Base-by-base conservation (phyloP, 495 filamentous ascomycete species). In the Annulohypoxylon stygium region DNA sequence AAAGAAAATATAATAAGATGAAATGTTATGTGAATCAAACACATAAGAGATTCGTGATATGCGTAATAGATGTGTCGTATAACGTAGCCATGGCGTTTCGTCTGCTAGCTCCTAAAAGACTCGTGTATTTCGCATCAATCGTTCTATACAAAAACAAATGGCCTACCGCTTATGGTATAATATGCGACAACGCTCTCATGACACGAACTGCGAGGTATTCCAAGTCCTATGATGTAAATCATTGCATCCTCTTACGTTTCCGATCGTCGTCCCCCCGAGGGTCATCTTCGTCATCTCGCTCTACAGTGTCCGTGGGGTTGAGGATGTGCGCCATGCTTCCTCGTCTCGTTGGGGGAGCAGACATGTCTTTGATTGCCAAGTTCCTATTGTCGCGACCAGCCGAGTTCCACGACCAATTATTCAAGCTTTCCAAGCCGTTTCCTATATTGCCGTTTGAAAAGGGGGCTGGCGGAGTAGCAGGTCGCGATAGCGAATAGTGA, bases 401-500 rank as follows among this genome's bases (percentile, higher is more conserved):
- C 39, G 83, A 81, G 57, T 83, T 83, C 86, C 86, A 88, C 16
- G 83, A 83, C 86, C 86, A 88, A 74, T 77, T 86, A 47, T 83
- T 83, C 30, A 88, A 81, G 51, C 82, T 84, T 69, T 87, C 84
- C 16, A 80, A 72, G n/a, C 81, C 76, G 25, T 74, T 78, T 7
- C 76, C 76, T 30, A 74, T 73, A 60, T 69, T 81, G 26, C 83
- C 83, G 61, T 87, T 87, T 14, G 79, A 75, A 53, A 85, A 84
- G 16, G 84, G 83, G 0, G 78, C 76, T 41, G 91, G 91, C 4
- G 93, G 93, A 2, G 92, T 94, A 10, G 88, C 88, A 58, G 95
- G 93, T 16, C 92, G 87, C 10, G 92, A 95, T 48, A 97, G 87
- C 65, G 95, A 92, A 80, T 97, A 97, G 65, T 89, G 88, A 41